Evolutionary conservation across 2,329 filamentous ascomycete genomes (phyloP).

Genomic region (Penicillium brasilianum): DNA sequence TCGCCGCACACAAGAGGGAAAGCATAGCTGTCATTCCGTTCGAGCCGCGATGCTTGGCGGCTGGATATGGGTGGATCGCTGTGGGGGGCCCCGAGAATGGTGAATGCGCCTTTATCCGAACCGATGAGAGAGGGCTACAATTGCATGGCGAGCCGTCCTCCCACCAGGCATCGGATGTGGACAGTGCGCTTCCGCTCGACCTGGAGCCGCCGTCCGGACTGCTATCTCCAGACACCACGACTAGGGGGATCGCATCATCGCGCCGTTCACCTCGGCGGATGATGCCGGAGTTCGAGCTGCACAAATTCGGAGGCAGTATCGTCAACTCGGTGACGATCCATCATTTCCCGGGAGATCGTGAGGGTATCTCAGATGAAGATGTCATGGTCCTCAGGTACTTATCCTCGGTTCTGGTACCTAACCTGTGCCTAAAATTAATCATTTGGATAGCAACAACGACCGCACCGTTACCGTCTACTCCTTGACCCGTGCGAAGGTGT

Average conservation of each 20-base stretch:
- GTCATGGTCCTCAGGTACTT: conserved; percentile 57
- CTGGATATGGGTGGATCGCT: conserved; percentile 84
- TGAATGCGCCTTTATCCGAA: conserved; percentile 79
- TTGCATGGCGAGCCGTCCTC: conserved; percentile 46
- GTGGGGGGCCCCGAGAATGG: conserved; percentile 84
- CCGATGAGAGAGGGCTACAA: conserved; percentile 51
- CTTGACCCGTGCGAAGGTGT: conserved; percentile 68
- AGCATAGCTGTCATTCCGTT: conserved; percentile 73
- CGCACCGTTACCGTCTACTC: conserved; percentile 84
- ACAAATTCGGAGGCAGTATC: conserved; percentile 66
- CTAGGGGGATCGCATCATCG: conserved; percentile 27
- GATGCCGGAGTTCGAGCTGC: conserved; percentile 56
- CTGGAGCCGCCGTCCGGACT: conserved; percentile 39
- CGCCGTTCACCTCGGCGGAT: conserved; percentile 27
- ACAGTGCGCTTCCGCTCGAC: conserved; percentile 62
- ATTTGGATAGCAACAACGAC: conserved; percentile 80
- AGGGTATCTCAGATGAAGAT: conserved; percentile 58
- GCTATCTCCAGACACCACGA: conserved; percentile 31
- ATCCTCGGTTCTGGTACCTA: background rate
- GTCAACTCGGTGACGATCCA: conserved; percentile 71
- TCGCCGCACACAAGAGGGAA: conserved; percentile 71
- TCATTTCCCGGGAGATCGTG: conserved; percentile 53
- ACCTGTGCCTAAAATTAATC: conserved; percentile 45
- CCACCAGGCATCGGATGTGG: conserved; percentile 54
- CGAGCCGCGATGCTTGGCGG: conserved; percentile 82